Evolutionary conservation across 2,329 filamentous ascomycete species (phyloP), one percentile per base, ranked within the genome.

Genomic region (Rasamsonia emersonii): DNA sequence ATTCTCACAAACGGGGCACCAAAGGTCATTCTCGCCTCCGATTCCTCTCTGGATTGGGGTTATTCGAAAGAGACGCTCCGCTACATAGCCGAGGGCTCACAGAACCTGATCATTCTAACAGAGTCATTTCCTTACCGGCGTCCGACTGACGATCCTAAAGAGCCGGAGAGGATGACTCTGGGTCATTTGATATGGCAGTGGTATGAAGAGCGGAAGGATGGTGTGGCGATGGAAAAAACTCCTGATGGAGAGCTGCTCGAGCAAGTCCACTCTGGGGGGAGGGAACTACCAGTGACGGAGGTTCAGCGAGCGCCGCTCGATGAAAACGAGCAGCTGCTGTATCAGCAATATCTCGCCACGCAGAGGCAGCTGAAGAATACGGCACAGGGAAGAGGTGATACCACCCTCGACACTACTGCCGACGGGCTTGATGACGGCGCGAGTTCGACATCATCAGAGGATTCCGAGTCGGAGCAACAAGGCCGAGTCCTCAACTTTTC

Each of bases 311-410:
- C 77, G 29, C 70, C 79, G 2, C 63, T 94, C 1, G 77, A 83
- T 50, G 77, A 80, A 1, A 77, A 81, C 24, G 89, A 96, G 47
- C 69, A 91, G 9, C 63, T 72, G 9, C 64, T 86, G 2, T 96
- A 98, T 51, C 86, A 96, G 49, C 86, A 95, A 51, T 95, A 86
- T 70, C 71, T 94, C 7, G 86, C 86, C 1, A 86, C 85, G 3
- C 85, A 93, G 56, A 74, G 84, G 18, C 86, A 94, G 51, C 68
- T 94, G 5, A 83, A 94, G 49, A 83, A 83, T 26, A 88, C 84
- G 0, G 67, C 86, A 13, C 82, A 88, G 47, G 70, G 72, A 4
- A 75, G 79, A 34, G 79, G 77, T 11, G 74, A 77, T 29, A 73
- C 77, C 5, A 70, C 73, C 2, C 62, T 89, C 2, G 82, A 89